Conservation (phyloP, 1,284 basidiomycete genomes). For the Takashimella koratensis region DNA sequence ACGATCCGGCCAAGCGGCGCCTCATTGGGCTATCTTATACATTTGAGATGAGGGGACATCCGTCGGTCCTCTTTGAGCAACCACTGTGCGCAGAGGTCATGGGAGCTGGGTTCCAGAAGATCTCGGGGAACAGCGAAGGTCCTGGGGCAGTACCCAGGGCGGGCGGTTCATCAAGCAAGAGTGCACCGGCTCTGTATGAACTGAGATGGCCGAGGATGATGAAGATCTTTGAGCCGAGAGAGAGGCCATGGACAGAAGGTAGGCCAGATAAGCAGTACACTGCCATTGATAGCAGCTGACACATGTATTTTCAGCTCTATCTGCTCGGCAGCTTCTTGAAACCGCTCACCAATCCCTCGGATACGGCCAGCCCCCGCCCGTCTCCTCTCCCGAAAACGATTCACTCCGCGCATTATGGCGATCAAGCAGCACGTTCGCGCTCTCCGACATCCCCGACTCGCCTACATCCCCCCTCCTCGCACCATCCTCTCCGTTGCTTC, state of each 20-base stretch:
- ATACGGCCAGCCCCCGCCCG: slow-evolving; percentile 11
- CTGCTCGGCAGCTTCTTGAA: slow-evolving; percentile 12
- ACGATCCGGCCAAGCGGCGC: slow-evolving; percentile 36
- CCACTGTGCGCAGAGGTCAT: slow-evolving; percentile 70
- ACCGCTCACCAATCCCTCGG: slow-evolving; percentile 32
- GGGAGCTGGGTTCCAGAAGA: slow-evolving; percentile 75
- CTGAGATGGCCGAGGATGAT: slow-evolving; percentile 73
- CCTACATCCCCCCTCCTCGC: no score
- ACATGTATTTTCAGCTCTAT: slow-evolving; percentile 20
- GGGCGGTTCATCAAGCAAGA: slow-evolving; percentile 16
- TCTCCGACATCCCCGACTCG: no score
- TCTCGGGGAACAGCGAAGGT: no score
- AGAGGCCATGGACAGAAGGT: slow-evolving; percentile 63
- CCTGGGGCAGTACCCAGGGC: slow-evolving; percentile 58
- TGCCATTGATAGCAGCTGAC: no score
- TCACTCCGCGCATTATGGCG: slow-evolving; percentile 32
- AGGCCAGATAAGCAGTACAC: slow-evolving; percentile 1
- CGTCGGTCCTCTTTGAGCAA: slow-evolving; percentile 58
- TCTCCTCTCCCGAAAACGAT: slow-evolving; percentile 22
- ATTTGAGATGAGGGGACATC: slow-evolving; percentile 57
- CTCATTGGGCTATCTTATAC: slow-evolving; percentile 55
- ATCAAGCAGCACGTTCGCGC: slow-evolving; percentile 18
- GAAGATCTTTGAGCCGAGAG: slow-evolving; percentile 60
- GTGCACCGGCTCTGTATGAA: slow-evolving; percentile 59
- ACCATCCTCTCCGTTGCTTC: no score